Conservation (phyloP, 2,329 filamentous ascomycete species). For the Sarocladium kiliense region DNA sequence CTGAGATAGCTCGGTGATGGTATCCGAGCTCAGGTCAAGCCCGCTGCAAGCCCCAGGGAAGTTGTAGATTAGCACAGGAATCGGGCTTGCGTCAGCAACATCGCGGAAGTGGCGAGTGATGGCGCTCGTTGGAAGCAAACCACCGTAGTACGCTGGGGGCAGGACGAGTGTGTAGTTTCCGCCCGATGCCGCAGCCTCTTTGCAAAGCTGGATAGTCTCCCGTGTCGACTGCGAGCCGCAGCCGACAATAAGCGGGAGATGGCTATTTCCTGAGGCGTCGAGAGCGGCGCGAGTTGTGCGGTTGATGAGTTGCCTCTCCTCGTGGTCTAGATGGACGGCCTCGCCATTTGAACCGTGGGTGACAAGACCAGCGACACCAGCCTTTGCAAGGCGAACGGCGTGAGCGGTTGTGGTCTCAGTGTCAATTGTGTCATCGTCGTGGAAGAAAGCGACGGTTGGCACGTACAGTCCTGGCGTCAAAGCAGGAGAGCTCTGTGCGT, state of each 20-base stretch:
- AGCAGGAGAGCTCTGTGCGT: neutral
- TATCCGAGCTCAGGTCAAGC: slow-evolving; percentile 53
- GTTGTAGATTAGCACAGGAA: slow-evolving; percentile 60
- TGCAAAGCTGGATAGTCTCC: slow-evolving; percentile 61
- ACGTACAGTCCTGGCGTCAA: slow-evolving; percentile 47
- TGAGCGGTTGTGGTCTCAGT: slow-evolving; percentile 43
- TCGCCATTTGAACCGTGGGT: slow-evolving; percentile 71
- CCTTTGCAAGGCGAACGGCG: slow-evolving; percentile 54
- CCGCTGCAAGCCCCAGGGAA: slow-evolving; percentile 54
- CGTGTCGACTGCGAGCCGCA: slow-evolving; percentile 63
- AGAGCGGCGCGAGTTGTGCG: slow-evolving; percentile 55
- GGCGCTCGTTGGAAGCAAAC: slow-evolving; percentile 51
- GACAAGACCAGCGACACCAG: slow-evolving; percentile 62
- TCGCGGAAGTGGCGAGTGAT: slow-evolving; percentile 57
- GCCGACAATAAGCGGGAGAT: slow-evolving; percentile 62
- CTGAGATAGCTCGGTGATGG: slow-evolving; percentile 45
- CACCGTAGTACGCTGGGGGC: slow-evolving; percentile 64
- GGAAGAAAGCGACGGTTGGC: slow-evolving; percentile 60
- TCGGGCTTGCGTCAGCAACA: slow-evolving; percentile 51
- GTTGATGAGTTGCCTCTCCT: slow-evolving; percentile 61
- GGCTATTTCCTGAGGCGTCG: slow-evolving; percentile 46
- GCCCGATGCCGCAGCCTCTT: slow-evolving; percentile 58
- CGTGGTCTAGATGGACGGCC: slow-evolving; percentile 62
- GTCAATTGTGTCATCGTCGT: slow-evolving; percentile 49
- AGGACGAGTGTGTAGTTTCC: slow-evolving; percentile 64